Conservation (phyloP, 805 yeast species). For the Yarrowia sp. region DNA sequence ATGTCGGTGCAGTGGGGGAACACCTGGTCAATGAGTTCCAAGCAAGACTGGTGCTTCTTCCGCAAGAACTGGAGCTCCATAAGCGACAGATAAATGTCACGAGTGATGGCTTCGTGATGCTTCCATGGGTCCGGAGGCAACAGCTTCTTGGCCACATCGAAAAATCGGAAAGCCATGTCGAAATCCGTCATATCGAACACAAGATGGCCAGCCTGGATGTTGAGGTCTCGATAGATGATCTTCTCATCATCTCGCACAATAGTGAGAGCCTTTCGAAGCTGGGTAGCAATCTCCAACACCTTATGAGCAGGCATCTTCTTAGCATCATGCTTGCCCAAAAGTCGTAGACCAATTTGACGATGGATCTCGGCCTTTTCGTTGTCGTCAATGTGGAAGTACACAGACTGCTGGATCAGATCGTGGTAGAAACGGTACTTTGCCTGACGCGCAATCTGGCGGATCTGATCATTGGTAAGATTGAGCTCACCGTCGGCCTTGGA, state of each 20-base stretch:
- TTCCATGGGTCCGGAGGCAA: constrained; percentile 27
- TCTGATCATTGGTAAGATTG: constrained; percentile 37
- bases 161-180: constrained; percentile 43
- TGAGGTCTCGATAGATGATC: constrained; percentile 41
- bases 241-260: constrained; percentile 40
- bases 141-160: constrained; percentile 39
- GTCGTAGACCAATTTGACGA: constrained; percentile 45
- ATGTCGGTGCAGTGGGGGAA: constrained; percentile 36
- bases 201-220: constrained; percentile 45
- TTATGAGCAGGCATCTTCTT: constrained; percentile 33
- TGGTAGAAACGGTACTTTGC: constrained; percentile 44
- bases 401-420: constrained; percentile 40
- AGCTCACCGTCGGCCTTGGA: constrained; percentile 38
- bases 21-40: constrained; percentile 40
- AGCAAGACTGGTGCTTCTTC: constrained; percentile 39
- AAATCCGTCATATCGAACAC: constrained; percentile 47
- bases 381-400: constrained; percentile 35
- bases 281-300: constrained; percentile 43
- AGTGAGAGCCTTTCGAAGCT: constrained; percentile 40
- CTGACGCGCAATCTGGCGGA: constrained; percentile 38
- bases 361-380: constrained; percentile 40
- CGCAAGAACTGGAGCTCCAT: constrained; percentile 33
- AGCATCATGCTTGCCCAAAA: constrained; percentile 32
- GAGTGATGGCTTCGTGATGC: constrained; percentile 29
- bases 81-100: constrained; percentile 29